Evolutionary conservation across 192 early-diverging fungal species (phyloP), one percentile per base, ranked within the genome.

Genomic region (Coemansia sp.): DNA sequence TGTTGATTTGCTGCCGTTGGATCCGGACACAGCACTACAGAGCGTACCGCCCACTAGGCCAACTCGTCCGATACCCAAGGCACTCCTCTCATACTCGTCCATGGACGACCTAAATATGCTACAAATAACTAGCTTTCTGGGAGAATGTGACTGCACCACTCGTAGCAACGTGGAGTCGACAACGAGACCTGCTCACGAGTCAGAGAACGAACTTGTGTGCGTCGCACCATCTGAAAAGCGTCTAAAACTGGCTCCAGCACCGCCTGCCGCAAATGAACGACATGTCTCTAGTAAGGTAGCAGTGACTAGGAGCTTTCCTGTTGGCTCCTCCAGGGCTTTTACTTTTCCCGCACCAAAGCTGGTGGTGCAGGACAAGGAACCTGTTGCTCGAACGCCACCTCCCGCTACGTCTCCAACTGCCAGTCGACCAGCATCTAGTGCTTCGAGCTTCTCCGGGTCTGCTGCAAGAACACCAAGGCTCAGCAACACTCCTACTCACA

Each of bases 61-160:
- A 7, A n/a, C 53, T 8, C 13, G 16, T 24, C 63, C 53, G 18
- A 40, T 48, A 5, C 24, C 51, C 21, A 57, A 40, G 8, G 13
- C 55, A 13, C 53, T n/a, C 24, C 28, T 35, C 24, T 18, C 34
- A 0, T 57, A 65, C 37, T 55, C 63, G 26, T 11, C 50, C 10
- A 42, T 65, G 31, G 63, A 57, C 37, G 23, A 55, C 51, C 18
- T 65, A 18, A 36, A 11, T 6, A 37, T 48, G 38, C 11, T 6
- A 38, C 51, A 65, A 20, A 65, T 65, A 13, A 42, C 55, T 8
- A 38, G 10, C 21, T 55, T 39, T 42, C 35, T 65, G 5, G 37
- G 46, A 2, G 43, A 51, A 14, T 57, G 51, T 26, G 26, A 16
- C 31, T 55, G 51, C 51, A 16, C 51, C 16, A 9, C 51, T 55